Evolutionary conservation across 331 rosid genomes (phyloP).

Genomic region (Ulmus americana): DNA sequence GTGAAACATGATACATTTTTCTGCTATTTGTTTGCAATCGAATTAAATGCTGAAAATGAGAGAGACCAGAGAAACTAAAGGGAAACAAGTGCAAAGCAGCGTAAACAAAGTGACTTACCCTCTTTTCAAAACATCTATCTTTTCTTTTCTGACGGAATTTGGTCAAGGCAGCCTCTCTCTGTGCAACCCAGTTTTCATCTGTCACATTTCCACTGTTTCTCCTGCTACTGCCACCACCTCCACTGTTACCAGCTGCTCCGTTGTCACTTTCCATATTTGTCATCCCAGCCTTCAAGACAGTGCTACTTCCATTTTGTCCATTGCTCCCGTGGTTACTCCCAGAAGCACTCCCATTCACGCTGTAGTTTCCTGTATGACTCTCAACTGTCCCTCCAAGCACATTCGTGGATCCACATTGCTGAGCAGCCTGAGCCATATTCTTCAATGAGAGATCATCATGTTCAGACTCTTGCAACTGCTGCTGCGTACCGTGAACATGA

Average conservation of each 20-base stretch:
- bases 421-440: conserved; percentile 28
- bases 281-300: conserved; percentile 30
- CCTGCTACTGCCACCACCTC: conserved; percentile 29
- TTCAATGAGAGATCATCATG: conserved; percentile 31
- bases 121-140: conserved; percentile 67
- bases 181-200: conserved; percentile 43
- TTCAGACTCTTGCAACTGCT: conserved; percentile 30
- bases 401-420: conserved; percentile 47
- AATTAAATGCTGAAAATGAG: neutral
- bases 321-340: conserved; percentile 58
- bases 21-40: neutral
- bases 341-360: conserved; percentile 36
- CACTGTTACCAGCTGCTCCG: conserved; percentile 34
- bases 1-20: neutral
- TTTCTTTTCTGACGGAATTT: conserved; percentile 62
- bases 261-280: conserved; percentile 30
- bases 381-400: conserved; percentile 36
- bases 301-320: conserved; percentile 46
- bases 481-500: conserved; percentile 26
- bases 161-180: conserved; percentile 55
- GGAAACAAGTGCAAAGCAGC: neutral
- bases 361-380: conserved; percentile 36
- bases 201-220: conserved; percentile 29
- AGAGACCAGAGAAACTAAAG: neutral
- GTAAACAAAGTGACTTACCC: conserved; percentile 32